Base-by-base conservation (phyloP, 1,139 yeast species). In the Torulaspora pretoriensis region DNA sequence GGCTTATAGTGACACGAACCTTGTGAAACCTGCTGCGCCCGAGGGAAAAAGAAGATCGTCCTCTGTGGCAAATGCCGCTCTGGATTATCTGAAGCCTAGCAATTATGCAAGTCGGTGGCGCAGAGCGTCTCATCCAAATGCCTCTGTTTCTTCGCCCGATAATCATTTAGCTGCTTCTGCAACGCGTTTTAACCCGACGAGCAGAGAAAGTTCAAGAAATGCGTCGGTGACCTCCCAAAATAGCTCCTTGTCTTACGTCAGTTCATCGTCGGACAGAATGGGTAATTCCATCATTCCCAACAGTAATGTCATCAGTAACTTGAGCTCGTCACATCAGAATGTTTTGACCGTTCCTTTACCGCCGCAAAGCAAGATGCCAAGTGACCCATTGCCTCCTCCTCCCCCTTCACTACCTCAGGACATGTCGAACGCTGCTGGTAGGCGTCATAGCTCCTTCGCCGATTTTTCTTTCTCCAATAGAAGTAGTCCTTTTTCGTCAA, bases 291-390 rank as follows among this genome's bases (percentile, higher is more conserved):
- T 50, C 13, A 26, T 41, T 29, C 47, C 48, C 33, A 36, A 51
- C 25, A 35, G 49, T 22, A 45, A 48, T 9, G 42, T 35, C 19
- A 45, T 45, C 5, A 47, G 53, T 28, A 34, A 37, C n/a, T 26
- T 35, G 14, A 44, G 53, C 38, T 32, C 48, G 37, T 29, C 61
- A 39, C 31, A 48, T 47, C 31, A 52, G 49, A 42, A 74, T 7
- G 43, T 52, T n/a, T 30, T 59, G 28, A 56, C 54, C 40, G 43
- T 56, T 8, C 43, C 71, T 28, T 64, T 80, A 4, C 86, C 86
- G 1, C 76, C 81, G 0, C 78, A 70, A 50, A 31, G 46, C 39
- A 46, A 39, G 34, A 53, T 48, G 3, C 60, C 60, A 8, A 48
- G 36, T 5, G 56, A 53, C 14, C 55, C 60, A 3, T 38, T 54